phyloP scores from a whole-genome alignment of 2,329 filamentous ascomycete species.

The Sodiomyces alkalinus region DNA sequence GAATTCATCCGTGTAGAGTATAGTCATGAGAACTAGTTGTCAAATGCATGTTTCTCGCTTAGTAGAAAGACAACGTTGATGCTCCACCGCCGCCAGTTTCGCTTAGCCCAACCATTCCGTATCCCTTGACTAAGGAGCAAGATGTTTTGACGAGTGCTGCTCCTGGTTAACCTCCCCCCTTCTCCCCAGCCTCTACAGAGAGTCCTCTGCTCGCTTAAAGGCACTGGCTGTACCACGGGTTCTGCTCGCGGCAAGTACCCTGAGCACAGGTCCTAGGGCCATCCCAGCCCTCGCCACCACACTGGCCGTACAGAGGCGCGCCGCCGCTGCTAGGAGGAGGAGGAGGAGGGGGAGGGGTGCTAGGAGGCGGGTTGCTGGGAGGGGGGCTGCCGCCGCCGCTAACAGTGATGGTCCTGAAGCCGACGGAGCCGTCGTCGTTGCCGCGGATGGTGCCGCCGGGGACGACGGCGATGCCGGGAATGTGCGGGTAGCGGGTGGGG shows the following conservation, averaged over 20 bases:
- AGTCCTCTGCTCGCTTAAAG: no score
- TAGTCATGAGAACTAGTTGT: no score
- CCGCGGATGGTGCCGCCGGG: constrained; percentile 6
- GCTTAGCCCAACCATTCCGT: no score
- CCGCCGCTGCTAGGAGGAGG: constrained; percentile 3
- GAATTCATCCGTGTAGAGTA: no score
- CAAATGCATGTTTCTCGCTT: no score
- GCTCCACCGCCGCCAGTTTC: no score
- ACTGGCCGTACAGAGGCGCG: constrained; percentile 11
- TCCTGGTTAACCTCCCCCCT: no score
- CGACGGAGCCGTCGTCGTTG: constrained; percentile 3
- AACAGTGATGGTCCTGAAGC: not conserved
- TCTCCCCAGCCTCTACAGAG: no score
- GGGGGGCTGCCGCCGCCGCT: constrained; percentile 1
- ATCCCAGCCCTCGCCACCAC: constrained; percentile 11
- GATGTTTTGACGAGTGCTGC: no score
- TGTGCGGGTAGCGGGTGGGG: constrained; percentile 1
- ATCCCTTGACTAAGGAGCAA: no score
- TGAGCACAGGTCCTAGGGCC: constrained; percentile 12
- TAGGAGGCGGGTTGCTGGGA: not conserved
- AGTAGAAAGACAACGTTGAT: no score
- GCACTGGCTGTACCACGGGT: constrained; percentile 15
- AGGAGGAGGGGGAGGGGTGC: constrained; percentile 2
- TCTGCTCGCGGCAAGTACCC: constrained; percentile 14
- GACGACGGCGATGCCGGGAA: constrained; percentile 4